Conservation (phyloP, 257 asterid species). For the Hygrophila difformis region DNA sequence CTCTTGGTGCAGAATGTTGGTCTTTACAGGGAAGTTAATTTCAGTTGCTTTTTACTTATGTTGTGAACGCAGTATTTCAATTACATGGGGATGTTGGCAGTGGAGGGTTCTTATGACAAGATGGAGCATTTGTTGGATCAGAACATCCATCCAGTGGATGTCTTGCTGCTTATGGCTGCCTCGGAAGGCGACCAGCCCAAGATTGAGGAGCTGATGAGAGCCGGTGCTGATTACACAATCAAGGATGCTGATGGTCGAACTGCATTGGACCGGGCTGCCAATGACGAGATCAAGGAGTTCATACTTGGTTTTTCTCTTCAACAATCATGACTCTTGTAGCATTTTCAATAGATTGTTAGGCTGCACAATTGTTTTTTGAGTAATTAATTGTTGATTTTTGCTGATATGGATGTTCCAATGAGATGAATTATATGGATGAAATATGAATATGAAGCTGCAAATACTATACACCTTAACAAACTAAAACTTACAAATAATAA, state of each 20-base stretch:
- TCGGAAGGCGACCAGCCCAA: conserved; percentile 80
- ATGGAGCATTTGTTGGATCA: conserved; percentile 81
- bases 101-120: conserved; percentile 84
- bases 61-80: conserved; percentile 59
- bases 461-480: no score
- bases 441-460: no score
- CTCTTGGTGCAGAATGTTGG: no score
- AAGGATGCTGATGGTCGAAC: conserved; percentile 81
- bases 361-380: no score
- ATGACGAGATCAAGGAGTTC: conserved; percentile 58
- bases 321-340: conserved; percentile 33
- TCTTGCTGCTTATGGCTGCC: conserved; percentile 77
- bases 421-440: no score
- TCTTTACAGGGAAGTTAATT: no score
- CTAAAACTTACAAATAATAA: no score
- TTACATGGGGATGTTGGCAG: conserved; percentile 99
- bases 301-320: conserved; percentile 58
- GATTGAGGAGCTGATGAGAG: conserved; percentile 75
- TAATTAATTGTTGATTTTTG: no score
- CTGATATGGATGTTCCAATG: no score
- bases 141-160: conserved; percentile 87
- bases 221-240: conserved; percentile 76
- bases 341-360: no score
- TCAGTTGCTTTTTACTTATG: no score
- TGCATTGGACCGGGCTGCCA: conserved; percentile 66